A percentile compares a stretch with the other conserved stretches of the same genome.
Conservation (phyloP, 768 basidiomycete species). For the Mycena metata region DNA sequence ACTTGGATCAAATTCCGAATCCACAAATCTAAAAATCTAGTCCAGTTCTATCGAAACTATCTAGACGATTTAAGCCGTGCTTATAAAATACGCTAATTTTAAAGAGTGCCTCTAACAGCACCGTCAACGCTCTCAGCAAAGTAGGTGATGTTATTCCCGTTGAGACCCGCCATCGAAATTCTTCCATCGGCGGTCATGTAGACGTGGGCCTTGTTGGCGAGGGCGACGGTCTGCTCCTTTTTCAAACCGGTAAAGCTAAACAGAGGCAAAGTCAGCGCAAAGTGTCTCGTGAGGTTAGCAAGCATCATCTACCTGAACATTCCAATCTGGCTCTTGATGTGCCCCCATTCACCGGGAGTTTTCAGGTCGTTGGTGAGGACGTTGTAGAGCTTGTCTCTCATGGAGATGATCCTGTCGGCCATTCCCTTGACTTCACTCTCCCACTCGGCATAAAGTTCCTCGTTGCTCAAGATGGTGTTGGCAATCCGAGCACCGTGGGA, state of each 20-base stretch:
- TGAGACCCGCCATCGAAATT: conserved; percentile 95
- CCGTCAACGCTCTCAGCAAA: conserved; percentile 90
- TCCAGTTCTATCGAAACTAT: conserved; percentile 25
- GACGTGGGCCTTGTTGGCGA: conserved; percentile 90
- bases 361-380: conserved; percentile 81
- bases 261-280: conserved; percentile 9
- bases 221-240: conserved; percentile 80
- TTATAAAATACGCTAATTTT: conserved; percentile 41
- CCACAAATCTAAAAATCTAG: not conserved
- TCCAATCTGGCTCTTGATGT: conserved; percentile 96
- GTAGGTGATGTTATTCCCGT: conserved; percentile 86
- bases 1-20: not conserved
- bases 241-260: conserved; percentile 88
- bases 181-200: conserved; percentile 96
- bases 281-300: not conserved
- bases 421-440: conserved; percentile 93
- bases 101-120: conserved; percentile 84
- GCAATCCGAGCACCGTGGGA: conserved; percentile 91
- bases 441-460: conserved; percentile 88
- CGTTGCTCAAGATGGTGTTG: conserved; percentile 82
- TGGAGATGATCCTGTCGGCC: conserved; percentile 94
- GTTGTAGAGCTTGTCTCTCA: conserved; percentile 88
- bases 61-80: conserved; percentile 1
- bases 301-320: conserved; percentile 86
- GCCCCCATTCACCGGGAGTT: conserved; percentile 95